Evolutionary conservation across 768 basidiomycete species (phyloP), one percentile per base, ranked within the genome.

Genomic region (Lactifluus volemus): DNA sequence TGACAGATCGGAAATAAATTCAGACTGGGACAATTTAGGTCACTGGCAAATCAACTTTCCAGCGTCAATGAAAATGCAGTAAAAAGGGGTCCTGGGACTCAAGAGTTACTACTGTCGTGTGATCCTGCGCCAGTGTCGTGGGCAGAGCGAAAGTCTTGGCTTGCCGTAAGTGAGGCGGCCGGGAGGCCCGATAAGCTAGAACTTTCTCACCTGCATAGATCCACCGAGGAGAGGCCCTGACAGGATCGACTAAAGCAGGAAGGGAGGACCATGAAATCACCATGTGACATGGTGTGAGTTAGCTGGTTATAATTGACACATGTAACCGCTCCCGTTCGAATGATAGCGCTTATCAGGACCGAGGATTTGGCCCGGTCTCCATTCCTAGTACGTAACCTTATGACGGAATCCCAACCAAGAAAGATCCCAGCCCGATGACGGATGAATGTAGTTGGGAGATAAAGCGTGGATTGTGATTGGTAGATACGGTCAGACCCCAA

Each of bases 391-490:
- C n/a, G 30, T 32, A 38, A 50, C n/a, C 29, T 39, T 58, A 11
- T 58, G 34, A 55, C 11, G 51, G 32, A 30, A 56, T 39, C 4
- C 7, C 12, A 38, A 39, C 48, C 36, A n/a, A 30, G 4, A n/a
- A 9, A 11, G 10, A 41, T 42, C 29, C 11, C 0, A n/a, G 42
- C 44, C 51, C 60, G 55, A 58, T 48, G 14, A 48, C 39, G 4
- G 6, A 30, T n/a, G 29, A 25, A 25, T 25, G 21, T 9, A 25
- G 8, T 7, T 4, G 6, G 32, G 17, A 55, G 62, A 60, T 51
- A 55, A 49, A 10, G 47, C 42, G 19, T 5, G 11, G 6, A 29
- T 14, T 49, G 7, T 63, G 63, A 63, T 63, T 63, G 63, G 63
- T 8, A 25, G 63, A 63, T 63, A 63, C 32, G 36, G 19, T 25